phyloP scores from a whole-genome alignment of 108 stramenopile species.

The Fragilariopsis cylindrus region DNA sequence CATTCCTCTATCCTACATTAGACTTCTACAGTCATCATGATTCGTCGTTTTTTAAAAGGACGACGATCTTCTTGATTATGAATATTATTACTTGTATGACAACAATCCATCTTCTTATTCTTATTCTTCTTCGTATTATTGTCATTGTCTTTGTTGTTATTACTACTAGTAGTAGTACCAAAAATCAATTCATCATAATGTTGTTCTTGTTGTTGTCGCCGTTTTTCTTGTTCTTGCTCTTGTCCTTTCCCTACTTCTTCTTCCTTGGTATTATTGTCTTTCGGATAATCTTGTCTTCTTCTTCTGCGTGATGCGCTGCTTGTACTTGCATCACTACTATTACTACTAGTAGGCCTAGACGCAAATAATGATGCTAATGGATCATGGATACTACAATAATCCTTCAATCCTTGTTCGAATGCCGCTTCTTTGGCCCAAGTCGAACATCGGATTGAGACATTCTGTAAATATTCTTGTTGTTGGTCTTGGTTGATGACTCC shows the following conservation, averaged over 20 bases:
- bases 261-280: not conserved
- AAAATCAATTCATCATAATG: conserved; percentile 12
- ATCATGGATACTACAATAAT: conserved; percentile 31
- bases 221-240: not conserved
- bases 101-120: too few relatives aligned
- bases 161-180: not conserved
- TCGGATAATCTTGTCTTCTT: not conserved
- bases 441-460: conserved; percentile 23
- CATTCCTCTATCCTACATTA: too few relatives aligned
- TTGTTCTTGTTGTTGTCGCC: not conserved
- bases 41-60: too few relatives aligned
- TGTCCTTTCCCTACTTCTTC: not conserved
- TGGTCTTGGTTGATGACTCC: not conserved
- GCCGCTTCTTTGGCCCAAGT: conserved; percentile 34
- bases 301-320: not conserved
- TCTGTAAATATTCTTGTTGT: conserved; percentile 14
- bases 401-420: conserved; percentile 17
- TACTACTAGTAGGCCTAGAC: too few relatives aligned
- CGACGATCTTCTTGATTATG: too few relatives aligned
- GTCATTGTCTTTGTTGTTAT: not conserved
- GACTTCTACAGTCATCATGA: too few relatives aligned
- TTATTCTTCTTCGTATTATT: not conserved
- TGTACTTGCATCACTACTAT: too few relatives aligned
- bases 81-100: too few relatives aligned
- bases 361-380: conserved; percentile 16